Evolutionary conservation across 495 filamentous ascomycete species (phyloP), one percentile per base, ranked within the genome.

Genomic region (Tuber brumale): DNA sequence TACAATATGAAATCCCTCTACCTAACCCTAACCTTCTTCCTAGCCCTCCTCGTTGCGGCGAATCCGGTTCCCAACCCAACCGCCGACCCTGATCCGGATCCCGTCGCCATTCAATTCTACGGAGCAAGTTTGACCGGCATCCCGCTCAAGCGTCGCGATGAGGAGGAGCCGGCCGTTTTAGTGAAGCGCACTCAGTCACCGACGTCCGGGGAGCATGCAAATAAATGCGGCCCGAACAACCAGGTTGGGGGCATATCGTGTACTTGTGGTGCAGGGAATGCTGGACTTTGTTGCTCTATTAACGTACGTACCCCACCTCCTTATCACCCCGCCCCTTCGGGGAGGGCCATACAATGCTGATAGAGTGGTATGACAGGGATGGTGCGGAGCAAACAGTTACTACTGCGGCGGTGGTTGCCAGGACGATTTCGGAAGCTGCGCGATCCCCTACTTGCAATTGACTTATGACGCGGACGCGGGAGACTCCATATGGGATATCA

Each of bases 321-420:
- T 16, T 66, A 31, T 39, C 37, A 39, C 37, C 37, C 37, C 14
- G 12, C 4, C 5, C 7, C 57, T 19, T 66, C 39, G 70, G 1
- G 70, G 18, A 23, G 70, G 2, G 27, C 31, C 16, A 2, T n/a
- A 23, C 14, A 72, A 45, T 42, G 19, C 41, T 45, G 5, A 45
- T 46, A 4, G 27, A 72, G 16, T 66, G 3, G 27, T 66, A 18
- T 2, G 57, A 35, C 41, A 79, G 77, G 77, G 77, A 1, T 79
- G 72, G 74, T 81, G 79, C n/a, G 79, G 79, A 12, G 4, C 45
- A 6, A 71, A 72, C 23, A 39, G 72, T 37, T 74, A 71, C 31
- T 81, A 81, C 57, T 81, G 79, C 44, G 79, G 74, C 0, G 79
- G 79, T 41, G 79, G 71, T 42, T 81, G 79, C 44, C 74, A 81